Percentiles rank a stretch among this genome's conserved stretches.
Conservation (phyloP, 352 stramenopile species). For the Phytophthora pluvialis region DNA sequence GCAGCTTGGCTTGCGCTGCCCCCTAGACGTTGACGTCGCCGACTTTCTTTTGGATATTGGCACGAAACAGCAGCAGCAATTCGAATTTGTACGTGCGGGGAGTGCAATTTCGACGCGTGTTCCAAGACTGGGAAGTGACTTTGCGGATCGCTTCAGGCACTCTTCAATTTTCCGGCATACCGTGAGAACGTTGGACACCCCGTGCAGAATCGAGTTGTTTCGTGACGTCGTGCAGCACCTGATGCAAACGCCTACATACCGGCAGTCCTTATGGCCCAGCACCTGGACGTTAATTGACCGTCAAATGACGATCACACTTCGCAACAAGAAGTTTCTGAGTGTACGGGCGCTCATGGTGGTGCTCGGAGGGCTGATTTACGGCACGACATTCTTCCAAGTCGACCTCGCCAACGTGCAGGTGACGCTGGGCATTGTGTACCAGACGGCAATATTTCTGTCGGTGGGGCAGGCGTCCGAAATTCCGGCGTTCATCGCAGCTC, state of each 20-base stretch:
- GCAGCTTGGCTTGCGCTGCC: slow-evolving; percentile 34
- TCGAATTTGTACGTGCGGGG: background rate
- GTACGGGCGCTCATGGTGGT: slow-evolving; percentile 6
- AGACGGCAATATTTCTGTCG: slow-evolving; percentile 10
- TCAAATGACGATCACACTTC: slow-evolving; percentile 1
- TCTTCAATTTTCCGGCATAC: slow-evolving; percentile 4
- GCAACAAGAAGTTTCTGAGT: slow-evolving; percentile 6
- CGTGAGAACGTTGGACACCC: slow-evolving; percentile 1
- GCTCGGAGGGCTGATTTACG: slow-evolving; percentile 4
- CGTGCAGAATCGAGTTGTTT: background rate
- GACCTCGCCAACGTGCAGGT: slow-evolving; percentile 9
- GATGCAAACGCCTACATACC: slow-evolving; percentile 2
- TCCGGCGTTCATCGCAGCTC: slow-evolving; percentile 1
- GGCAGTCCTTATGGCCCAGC: background rate
- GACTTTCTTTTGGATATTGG: slow-evolving; percentile 42
- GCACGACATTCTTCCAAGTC: slow-evolving; percentile 2
- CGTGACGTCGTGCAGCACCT: slow-evolving; percentile 4
- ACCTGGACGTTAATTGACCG: background rate
- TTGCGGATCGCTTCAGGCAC: slow-evolving; percentile 1
- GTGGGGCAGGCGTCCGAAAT: slow-evolving; percentile 8
- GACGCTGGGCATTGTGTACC: slow-evolving; percentile 13
- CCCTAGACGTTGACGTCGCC: slow-evolving; percentile 26
- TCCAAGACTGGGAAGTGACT: slow-evolving; percentile 1
- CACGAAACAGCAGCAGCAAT: slow-evolving; percentile 30
- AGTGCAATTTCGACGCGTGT: background rate